Percentiles rank a stretch among this genome's conserved stretches.
Evolutionary conservation across 2,329 filamentous ascomycete genomes (phyloP).

Genomic region (Ceratocystis albifundus): DNA sequence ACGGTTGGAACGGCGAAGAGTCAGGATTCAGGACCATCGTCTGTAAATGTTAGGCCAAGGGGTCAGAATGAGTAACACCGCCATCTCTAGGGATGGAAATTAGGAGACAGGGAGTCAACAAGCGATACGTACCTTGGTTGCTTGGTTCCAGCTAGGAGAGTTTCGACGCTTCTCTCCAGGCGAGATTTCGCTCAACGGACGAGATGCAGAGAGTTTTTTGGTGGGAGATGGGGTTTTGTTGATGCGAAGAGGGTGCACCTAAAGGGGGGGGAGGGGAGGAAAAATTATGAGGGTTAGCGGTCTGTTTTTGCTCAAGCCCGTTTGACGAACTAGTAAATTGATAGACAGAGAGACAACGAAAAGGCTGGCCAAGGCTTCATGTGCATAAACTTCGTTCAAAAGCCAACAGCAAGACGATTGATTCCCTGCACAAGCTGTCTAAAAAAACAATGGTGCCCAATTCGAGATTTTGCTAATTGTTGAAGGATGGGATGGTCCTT

Average conservation of each 20-base stretch:
- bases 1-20: conserved; percentile 75
- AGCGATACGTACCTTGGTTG: conserved; percentile 49
- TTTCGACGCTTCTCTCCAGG: conserved; percentile 78
- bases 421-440: conserved; percentile 4
- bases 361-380: conserved; percentile 1
- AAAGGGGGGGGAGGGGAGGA: conserved; percentile 23
- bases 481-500: conserved; percentile 1
- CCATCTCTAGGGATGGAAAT: conserved; percentile 23
- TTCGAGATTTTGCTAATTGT: background rate
- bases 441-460: conserved; percentile 9
- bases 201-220: conserved; percentile 33
- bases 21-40: conserved; percentile 60
- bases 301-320: conserved; percentile 8
- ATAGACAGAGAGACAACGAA: background rate
- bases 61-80: conserved; percentile 20
- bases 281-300: conserved; percentile 1
- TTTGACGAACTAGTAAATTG: conserved; percentile 4
- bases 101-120: conserved; percentile 21
- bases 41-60: conserved; percentile 31
- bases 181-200: conserved; percentile 80
- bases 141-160: conserved; percentile 79
- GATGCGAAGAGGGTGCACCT: conserved; percentile 71
- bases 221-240: conserved; percentile 49
- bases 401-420: background rate
- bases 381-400: conserved; percentile 7